phyloP scores from a whole-genome alignment of 1,139 yeast species.

The Diutina sp. region DNA sequence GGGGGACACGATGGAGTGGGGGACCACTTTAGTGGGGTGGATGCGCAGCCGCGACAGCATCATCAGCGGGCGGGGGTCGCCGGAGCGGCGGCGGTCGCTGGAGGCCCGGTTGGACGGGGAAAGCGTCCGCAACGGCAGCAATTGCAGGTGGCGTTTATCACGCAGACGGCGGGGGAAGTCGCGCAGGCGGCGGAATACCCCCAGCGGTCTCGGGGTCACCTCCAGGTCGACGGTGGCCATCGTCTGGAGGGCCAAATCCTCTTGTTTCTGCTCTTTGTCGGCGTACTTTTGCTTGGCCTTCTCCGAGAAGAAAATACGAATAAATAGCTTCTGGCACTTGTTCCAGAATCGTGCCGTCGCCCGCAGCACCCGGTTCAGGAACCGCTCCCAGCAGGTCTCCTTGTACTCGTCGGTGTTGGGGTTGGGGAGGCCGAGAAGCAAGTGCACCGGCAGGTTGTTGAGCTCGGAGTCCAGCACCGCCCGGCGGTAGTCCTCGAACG shows the following conservation, averaged over 20 bases:
- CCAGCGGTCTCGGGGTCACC: background rate
- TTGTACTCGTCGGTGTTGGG: slow-evolving; percentile 64
- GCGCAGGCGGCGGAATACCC: background rate
- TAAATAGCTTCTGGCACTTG: slow-evolving; percentile 33
- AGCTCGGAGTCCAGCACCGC: slow-evolving; percentile 40
- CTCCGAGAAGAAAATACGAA: background rate
- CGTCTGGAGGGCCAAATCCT: background rate
- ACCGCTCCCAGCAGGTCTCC: slow-evolving; percentile 50
- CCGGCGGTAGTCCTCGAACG: slow-evolving; percentile 44
- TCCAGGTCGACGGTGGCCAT: background rate
- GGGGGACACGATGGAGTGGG: slow-evolving; percentile 25
- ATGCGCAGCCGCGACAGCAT: background rate
- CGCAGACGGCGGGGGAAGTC: background rate
- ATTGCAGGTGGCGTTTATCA: background rate
- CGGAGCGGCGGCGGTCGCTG: background rate
- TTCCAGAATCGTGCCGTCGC: slow-evolving; percentile 46
- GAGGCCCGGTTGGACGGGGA: no score
- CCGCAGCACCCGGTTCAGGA: slow-evolving; percentile 27
- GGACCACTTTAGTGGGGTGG: slow-evolving; percentile 6
- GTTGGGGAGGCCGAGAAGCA: slow-evolving; percentile 45
- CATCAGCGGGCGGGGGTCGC: background rate
- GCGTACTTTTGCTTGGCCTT: background rate
- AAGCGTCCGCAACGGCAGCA: background rate
- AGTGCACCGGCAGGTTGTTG: slow-evolving; percentile 23
- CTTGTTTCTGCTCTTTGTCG: background rate